These are phyloP conservation scores for Sporothrix dimorphospora DNA, from an alignment of 2,329 filamentous ascomycete species.

Conservation along the genomic window DNA sequence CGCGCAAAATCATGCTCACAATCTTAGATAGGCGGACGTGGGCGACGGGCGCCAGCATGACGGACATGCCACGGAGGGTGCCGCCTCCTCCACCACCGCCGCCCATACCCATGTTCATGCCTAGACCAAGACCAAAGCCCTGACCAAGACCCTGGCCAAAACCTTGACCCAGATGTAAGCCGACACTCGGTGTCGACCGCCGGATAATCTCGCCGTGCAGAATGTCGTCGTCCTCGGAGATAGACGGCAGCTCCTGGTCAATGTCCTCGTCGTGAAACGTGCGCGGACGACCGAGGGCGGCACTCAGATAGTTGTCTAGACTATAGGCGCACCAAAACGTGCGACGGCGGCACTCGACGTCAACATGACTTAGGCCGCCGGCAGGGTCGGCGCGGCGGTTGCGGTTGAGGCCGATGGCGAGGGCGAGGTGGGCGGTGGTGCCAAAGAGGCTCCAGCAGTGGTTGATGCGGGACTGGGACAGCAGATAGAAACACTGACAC, in stretches of 20 bases:
- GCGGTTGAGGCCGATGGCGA: slow-evolving; percentile 47
- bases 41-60: slow-evolving; percentile 27
- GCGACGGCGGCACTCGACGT: slow-evolving; percentile 46
- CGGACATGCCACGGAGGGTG: slow-evolving; percentile 15
- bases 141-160: neutral
- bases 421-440: slow-evolving; percentile 45
- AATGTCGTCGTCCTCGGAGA: slow-evolving; percentile 58
- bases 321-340: slow-evolving; percentile 69
- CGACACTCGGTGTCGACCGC: neutral
- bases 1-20: slow-evolving; percentile 42
- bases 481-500: slow-evolving; percentile 49
- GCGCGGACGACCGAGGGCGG: slow-evolving; percentile 62
- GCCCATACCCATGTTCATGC: neutral
- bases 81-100: neutral
- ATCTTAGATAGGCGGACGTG: slow-evolving; percentile 40
- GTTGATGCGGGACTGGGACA: slow-evolving; percentile 51
- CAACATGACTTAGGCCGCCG: slow-evolving; percentile 40
- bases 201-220: slow-evolving; percentile 1
- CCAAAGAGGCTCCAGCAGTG: slow-evolving; percentile 54
- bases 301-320: slow-evolving; percentile 66
- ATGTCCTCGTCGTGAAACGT: slow-evolving; percentile 68
- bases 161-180: neutral
- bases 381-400: slow-evolving; percentile 37
- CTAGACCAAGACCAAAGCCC: neutral
- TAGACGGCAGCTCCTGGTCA: slow-evolving; percentile 60